Evolutionary conservation across 2,329 filamentous ascomycete genomes (phyloP).

Genomic region (Myriosclerotinia curreyana): DNA sequence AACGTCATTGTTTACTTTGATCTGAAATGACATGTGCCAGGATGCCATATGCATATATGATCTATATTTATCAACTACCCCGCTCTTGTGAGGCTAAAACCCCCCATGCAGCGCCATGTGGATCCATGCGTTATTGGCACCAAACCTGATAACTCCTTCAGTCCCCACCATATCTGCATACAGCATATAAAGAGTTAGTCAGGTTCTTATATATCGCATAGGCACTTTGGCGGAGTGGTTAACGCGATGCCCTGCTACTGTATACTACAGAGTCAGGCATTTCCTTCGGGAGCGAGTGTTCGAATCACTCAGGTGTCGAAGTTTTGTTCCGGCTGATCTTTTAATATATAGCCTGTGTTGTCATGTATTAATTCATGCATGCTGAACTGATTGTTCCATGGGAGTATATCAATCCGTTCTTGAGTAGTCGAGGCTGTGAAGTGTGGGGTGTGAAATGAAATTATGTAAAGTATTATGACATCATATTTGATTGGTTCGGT

Average conservation of each 20-base stretch:
- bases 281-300: constrained; percentile 22
- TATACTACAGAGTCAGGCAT: background rate
- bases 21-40: background rate
- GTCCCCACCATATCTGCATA: background rate
- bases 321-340: no score
- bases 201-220: rapidly evolving
- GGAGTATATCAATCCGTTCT: background rate
- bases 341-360: background rate
- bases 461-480: background rate
- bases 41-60: background rate
- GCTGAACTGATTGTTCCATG: background rate
- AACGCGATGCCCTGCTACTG: constrained; percentile 22
- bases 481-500: background rate
- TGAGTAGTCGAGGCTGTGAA: background rate
- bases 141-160: background rate
- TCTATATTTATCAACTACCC: no score
- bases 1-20: background rate
- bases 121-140: constrained; percentile 4
- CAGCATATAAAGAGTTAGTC: background rate
- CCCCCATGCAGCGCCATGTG: constrained; percentile 7
- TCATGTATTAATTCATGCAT: background rate
- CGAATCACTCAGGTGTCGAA: constrained; percentile 20
- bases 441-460: background rate
- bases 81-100: background rate
- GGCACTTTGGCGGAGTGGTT: constrained; percentile 21